Conservation (phyloP, 192 early-diverging fungal genomes). For the Mortierella hygrophila region DNA sequence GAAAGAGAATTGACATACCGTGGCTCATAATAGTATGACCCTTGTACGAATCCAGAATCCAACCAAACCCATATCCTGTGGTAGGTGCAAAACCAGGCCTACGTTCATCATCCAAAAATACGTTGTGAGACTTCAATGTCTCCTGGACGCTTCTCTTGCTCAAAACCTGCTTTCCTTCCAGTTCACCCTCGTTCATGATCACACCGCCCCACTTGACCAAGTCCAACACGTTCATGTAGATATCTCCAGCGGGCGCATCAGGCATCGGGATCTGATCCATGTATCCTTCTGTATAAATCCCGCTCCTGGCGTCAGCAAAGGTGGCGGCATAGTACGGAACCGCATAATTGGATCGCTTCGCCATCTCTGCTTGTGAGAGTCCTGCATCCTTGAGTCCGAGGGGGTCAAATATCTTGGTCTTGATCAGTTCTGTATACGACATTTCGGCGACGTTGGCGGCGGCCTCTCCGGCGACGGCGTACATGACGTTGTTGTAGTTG, state of each 20-base stretch:
- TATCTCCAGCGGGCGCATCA: slow-evolving; percentile 19
- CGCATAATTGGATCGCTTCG: background rate
- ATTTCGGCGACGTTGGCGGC: background rate
- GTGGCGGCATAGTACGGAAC: slow-evolving; percentile 10
- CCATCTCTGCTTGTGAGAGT: slow-evolving; percentile 9
- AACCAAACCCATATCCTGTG: slow-evolving; percentile 18
- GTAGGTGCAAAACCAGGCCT: slow-evolving; percentile 2
- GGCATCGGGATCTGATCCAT: background rate
- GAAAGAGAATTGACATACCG: background rate
- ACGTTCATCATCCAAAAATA: background rate
- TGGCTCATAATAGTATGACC: background rate
- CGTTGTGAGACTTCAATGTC: background rate
- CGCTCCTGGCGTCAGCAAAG: slow-evolving; percentile 5
- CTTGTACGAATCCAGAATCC: slow-evolving; percentile 20
- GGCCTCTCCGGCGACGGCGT: slow-evolving; percentile 15
- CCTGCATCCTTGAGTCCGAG: slow-evolving; percentile 6
- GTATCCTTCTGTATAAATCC: background rate
- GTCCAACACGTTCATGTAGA: slow-evolving; percentile 27
- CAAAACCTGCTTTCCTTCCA: slow-evolving; percentile 26
- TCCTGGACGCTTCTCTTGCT: slow-evolving; percentile 12
- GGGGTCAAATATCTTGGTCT: background rate
- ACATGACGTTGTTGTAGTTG: slow-evolving; percentile 15
- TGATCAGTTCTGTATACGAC: background rate
- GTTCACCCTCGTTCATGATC: slow-evolving; percentile 10
- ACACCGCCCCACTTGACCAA: slow-evolving; percentile 8